Base-by-base conservation (phyloP, 1,284 basidiomycete genomes). In the Moesziomyces antarcticus region DNA sequence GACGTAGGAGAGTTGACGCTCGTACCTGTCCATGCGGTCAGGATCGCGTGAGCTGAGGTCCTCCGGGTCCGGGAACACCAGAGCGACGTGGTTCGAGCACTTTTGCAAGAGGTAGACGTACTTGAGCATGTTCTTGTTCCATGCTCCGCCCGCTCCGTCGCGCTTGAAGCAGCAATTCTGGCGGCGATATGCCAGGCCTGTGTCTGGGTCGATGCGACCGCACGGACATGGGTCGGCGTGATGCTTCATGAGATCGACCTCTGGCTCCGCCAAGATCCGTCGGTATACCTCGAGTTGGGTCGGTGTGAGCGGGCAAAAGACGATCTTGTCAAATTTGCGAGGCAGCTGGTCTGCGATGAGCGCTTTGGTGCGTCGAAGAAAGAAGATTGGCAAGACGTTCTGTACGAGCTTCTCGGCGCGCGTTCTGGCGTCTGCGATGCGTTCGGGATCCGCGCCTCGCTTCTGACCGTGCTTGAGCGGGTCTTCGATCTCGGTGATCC, bases 331-430 rank as follows among this genome's bases (percentile, higher is more conserved):
- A 0, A 87, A 88, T 85, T 95, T 95, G 70, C 86, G 86, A 0
- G 93, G 93, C 14, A 95, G 87, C 89, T 93, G 91, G 52, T 90
- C 84, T 62, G 88, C 88, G 52, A 94, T 93, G 42, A 94, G 89
- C 35, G 90, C 88, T 77, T 94, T 94, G 16, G 91, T 93, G 80
- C 92, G 88, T 75, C 93, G 86, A 40, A 93, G 84, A 84, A 93
- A 93, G 82, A 91, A 91, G 14, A 87, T 84, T 0, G 93, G 93
- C 2, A 94, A 79, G 20, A 94, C 78, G 49, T 89, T 88, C 55
- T 89, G 87, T 50, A 87, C 89, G 56, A 94, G 84, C 8, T 85
- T 83, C 27, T 84, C 64, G 1, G 84, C 77, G 24, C 85, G 71
- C 2, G 67, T 62, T 24, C 75, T 44, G 5, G 84, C 88, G 61